Evolutionary conservation across 139 green algal species (phyloP), one percentile per base, ranked within the genome.

Genomic region (Asterochloris sp.): DNA sequence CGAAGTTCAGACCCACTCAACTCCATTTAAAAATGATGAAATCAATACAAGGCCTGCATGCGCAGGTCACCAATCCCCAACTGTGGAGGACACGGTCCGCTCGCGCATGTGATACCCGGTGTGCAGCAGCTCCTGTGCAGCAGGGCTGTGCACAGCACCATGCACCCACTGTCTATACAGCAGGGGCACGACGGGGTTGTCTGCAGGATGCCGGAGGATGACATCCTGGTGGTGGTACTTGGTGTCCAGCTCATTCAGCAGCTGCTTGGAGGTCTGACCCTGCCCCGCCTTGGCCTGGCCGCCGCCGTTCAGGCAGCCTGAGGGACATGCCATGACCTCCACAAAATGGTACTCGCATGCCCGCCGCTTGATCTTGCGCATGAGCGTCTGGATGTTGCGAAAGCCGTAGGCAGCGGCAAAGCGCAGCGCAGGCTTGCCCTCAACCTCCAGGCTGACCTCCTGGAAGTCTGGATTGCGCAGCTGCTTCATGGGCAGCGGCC

Each of bases 241-340:
- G 29, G 62, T 17, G 79, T 95, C 91, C 19, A 96, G 71, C 26
- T 83, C 27, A 38, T 91, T 83, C 2, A 96, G 76, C 27, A 92
- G 81, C 84, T 97, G 81, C 62, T 90, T 81, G 0, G 83, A 21
- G 0, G 63, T 93, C 88, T 88, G 81, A 8, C 89, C 89, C 66
- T 92, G 61, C 64, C 87, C n/a, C 66, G 77, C 62, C 84, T 92
- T 92, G 27, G 95, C 68, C 87, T 99, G 96, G 0, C 96, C 96
- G 11, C 96, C 96, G 0, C 96, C 96, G 75, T 99, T 99, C 21
- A 99, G 81, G 88, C 96, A 99, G 26, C 93, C 84, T 13, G 84
- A 89, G 0, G 97, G 97, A 87, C 97, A 99, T 11, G 97, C 97
- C 97, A 99, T 99, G 27, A 99, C 91, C 82, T 99, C 97, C 10